These are phyloP conservation scores for Serendipita indica DNA, from an alignment of 768 basidiomycete genomes.

Conservation along the genomic window DNA sequence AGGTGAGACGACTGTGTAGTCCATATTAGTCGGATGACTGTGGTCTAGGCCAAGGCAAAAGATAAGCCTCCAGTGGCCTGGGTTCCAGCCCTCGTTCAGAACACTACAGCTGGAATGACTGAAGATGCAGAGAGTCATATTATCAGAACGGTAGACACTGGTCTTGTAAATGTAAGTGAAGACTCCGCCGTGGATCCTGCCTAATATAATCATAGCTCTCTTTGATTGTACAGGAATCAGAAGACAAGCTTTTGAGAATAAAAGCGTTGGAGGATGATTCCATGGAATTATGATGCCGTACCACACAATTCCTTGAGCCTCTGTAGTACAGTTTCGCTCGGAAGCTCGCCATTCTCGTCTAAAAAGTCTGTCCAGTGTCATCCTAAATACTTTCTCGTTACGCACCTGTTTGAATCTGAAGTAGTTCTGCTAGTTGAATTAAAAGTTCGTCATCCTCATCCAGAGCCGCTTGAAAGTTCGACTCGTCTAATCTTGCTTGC, in stretches of 20 bases:
- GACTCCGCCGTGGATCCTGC: background rate
- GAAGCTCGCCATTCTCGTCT: background rate
- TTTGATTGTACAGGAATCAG: conserved; percentile 66
- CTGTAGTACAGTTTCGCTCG: background rate
- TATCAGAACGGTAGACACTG: conserved; percentile 69
- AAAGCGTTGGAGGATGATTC: background rate
- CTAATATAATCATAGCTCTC: conserved; percentile 37
- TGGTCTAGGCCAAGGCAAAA: background rate
- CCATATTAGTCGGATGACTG: background rate
- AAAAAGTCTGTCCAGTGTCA: background rate
- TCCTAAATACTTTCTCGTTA: background rate
- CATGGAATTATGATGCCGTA: background rate
- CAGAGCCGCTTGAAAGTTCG: background rate
- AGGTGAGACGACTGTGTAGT: conserved; percentile 22
- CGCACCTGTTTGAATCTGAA: background rate
- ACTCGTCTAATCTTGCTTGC: background rate
- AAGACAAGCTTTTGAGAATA: conserved; percentile 38
- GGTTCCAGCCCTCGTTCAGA: conserved; percentile 56
- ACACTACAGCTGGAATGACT: conserved; percentile 52
- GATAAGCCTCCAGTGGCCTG: conserved; percentile 56
- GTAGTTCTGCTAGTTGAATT: background rate
- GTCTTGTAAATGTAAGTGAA: conserved; percentile 54
- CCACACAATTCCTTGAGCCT: background rate
- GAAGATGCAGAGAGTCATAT: conserved; percentile 58
- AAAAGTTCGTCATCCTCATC: background rate